These are phyloP conservation scores for Phytophthora fragariaefolia DNA, from an alignment of 352 stramenopile species.

Conservation along the genomic window DNA sequence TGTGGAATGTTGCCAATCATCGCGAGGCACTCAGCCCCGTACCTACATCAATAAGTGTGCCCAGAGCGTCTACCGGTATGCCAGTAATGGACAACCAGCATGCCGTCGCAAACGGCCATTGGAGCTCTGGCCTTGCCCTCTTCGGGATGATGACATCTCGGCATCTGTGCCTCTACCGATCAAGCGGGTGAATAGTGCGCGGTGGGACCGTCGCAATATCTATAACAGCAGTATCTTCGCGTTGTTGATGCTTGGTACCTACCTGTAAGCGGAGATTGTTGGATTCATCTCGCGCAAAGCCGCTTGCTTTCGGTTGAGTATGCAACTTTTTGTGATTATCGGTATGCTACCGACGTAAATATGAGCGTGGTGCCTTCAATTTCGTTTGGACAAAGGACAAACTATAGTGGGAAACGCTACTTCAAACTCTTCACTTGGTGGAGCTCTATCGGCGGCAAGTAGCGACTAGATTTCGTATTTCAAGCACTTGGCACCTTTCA, in stretches of 20 bases:
- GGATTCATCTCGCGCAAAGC: not conserved
- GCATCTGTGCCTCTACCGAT: conserved; percentile 39
- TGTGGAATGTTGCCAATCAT: conserved; percentile 35
- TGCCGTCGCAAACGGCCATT: conserved; percentile 30
- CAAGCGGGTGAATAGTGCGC: not conserved
- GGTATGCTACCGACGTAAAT: too few relatives aligned
- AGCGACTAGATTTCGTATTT: too few relatives aligned
- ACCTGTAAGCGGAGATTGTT: too few relatives aligned
- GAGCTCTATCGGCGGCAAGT: too few relatives aligned
- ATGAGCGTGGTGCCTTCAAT: too few relatives aligned
- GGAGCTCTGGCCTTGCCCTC: conserved; percentile 39
- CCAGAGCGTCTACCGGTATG: conserved; percentile 14
- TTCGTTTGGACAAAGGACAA: too few relatives aligned
- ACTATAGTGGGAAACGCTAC: too few relatives aligned
- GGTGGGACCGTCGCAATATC: not conserved
- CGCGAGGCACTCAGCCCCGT: conserved; percentile 22
- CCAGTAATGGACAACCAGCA: conserved; percentile 50
- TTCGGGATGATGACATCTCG: conserved; percentile 42
- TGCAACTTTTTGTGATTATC: too few relatives aligned
- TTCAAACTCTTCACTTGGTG: too few relatives aligned
- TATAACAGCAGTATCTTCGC: not conserved
- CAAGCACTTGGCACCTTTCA: too few relatives aligned
- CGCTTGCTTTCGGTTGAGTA: not conserved
- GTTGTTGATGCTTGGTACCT: not conserved
- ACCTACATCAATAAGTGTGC: conserved; percentile 2